Base-by-base conservation (phyloP, 2,329 filamentous ascomycete species). In the Stachybotrys echinatus region DNA sequence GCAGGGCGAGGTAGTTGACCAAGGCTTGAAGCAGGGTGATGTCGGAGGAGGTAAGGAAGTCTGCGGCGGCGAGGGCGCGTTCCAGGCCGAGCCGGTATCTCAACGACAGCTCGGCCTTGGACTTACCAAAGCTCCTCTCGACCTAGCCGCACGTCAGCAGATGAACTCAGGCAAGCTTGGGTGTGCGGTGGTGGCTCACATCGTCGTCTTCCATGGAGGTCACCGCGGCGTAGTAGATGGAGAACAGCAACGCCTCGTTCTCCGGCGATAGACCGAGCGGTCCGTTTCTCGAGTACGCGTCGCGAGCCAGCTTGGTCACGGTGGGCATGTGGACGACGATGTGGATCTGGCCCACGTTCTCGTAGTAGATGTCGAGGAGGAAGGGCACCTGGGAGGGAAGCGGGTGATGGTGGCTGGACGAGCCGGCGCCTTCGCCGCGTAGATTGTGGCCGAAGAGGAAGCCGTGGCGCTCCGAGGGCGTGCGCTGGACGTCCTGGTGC, bases 11-110 rank as follows among this genome's bases (percentile, higher is more conserved):
- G 52, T 82, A 85, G 0, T 87, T 67, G 2, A 77, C 66, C 48
- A 85, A 77, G 0, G 83, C 82, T 60, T 88, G 84, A 1, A 87
- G 65, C 0, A 84, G 74, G 6, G 77, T 70, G 1, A 86, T 52
- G 42, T 86, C 80, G 0, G 81, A 79, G 0, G 77, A 76, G 23
- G 75, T 77, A 23, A 88, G 67, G 27, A 87, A 85, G 40, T 79
- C 75, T 5, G 81, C 82, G 47, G 78, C 80, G 1, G 83, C 74
- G 10, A 88, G 68, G 0, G 82, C 80, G 50, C 82, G 77, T 54
- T 85, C 81, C 0, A 81, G 65, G 2, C 74, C 78, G 20, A 79
- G 72, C 3, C 79, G 75, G 56, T 77, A 83, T 49, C 76, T 68
- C 55, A 72, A 54, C 58, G 68, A 63, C 52, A 75, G 59, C 45